phyloP scores from a whole-genome alignment of 2,329 filamentous ascomycete genomes.

The Sclerotinia borealis region DNA sequence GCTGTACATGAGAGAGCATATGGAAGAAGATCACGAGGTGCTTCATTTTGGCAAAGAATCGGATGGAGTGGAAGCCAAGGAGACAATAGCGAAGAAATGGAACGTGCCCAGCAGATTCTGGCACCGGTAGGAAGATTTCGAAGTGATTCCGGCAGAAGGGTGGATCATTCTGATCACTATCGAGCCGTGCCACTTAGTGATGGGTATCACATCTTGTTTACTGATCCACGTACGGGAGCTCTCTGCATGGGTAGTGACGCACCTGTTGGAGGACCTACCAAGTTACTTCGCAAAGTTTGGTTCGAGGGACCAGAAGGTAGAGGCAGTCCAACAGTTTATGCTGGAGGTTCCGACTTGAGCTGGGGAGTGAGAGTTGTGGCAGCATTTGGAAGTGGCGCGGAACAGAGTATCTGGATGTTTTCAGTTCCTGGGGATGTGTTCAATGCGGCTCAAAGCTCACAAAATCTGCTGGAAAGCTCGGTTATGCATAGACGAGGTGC shows the following conservation, averaged over 20 bases:
- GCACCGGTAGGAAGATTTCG: conserved; percentile 14
- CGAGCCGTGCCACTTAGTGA: conserved; percentile 59
- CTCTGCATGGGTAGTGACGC: conserved; percentile 58
- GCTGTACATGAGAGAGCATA: conserved; percentile 26
- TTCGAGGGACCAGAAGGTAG: conserved; percentile 36
- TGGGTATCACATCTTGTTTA: conserved; percentile 58
- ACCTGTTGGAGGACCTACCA: conserved; percentile 48
- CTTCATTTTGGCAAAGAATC: conserved; percentile 27
- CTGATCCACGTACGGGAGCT: conserved; percentile 49
- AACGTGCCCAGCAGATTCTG: conserved; percentile 15
- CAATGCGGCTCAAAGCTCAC: conserved; percentile 31
- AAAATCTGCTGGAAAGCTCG: conserved; percentile 11
- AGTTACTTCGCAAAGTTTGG: conserved; percentile 52
- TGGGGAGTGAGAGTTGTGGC: conserved; percentile 55
- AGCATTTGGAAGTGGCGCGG: conserved; percentile 41
- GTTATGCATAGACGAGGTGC: conserved; percentile 12
- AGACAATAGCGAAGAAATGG: conserved; percentile 13
- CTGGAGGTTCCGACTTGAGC: conserved; percentile 48
- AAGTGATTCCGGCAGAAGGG: conserved; percentile 18
- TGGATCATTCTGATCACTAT: conserved; percentile 48
- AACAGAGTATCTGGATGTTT: conserved; percentile 50
- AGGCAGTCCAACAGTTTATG: conserved; percentile 46
- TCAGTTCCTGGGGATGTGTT: conserved; percentile 54
- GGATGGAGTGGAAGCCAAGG: conserved; percentile 14
- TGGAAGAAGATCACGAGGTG: conserved; percentile 20